Base-by-base conservation (phyloP, 768 basidiomycete species). In the Lentinula boryana region DNA sequence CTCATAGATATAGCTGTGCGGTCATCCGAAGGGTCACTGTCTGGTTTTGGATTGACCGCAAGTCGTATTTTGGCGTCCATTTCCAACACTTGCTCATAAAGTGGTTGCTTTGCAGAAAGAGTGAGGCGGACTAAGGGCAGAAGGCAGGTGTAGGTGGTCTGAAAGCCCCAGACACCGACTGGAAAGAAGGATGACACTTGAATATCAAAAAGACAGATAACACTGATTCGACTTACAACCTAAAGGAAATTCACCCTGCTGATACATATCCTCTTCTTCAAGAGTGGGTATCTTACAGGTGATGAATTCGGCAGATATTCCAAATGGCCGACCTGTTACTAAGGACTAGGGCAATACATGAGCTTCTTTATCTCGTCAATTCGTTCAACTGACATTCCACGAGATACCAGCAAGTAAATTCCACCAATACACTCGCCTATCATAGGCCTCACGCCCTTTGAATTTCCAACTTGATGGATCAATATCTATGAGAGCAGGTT, bases 371-470 rank as follows among this genome's bases (percentile, higher is more conserved):
- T 32, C 1, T 38, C 46, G 13, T 10, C 3, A 38, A 48, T 31
- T 44, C 12, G n/a, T 49, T 41, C 12, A 18, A 67, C 72, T 44
- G 64, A 79, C 82, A 76, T 81, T 80, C 80, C 82, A 83, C 46
- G 82, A 66, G n/a, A 78, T 74, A 13, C 70, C 77, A 27, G 75
- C 60, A 63, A 83, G 69, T 33, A 84, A 69, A 65, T 80, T 80
- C 81, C 82, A 84, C 68, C 84, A 84, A 70, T 80, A 83, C 7
- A 76, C 71, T 21, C 83, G 76, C 60, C 82, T 75, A 31, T 81
- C 79, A 62, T 84, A 83, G 6, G 77, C 79, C 49, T 82, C 81
- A 56, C 75, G 78, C 12, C 76, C 80, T 49, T 73, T 58, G 51
- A 85, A 74, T 41, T 77, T 73, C 82, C 83, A 84, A 64, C 76